A percentile compares a stretch with the other conserved stretches of the same genome.
These are phyloP conservation scores for Plasmodium vinckei DNA, from an alignment of 169 alveolate species.

Conservation along the genomic window DNA sequence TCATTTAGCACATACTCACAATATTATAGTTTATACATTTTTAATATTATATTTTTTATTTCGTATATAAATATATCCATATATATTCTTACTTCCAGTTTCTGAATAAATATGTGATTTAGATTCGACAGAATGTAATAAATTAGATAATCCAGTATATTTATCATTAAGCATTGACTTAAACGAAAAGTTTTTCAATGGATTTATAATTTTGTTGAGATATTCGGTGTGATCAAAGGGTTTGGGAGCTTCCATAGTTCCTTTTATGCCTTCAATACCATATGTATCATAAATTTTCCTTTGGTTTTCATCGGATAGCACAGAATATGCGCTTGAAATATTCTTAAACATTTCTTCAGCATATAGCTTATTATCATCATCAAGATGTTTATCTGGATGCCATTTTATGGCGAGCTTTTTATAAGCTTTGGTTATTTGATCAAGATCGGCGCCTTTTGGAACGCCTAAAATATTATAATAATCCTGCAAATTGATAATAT, in stretches of 20 bases:
- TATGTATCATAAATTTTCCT: slow-evolving; percentile 93
- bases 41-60: too few species aligned
- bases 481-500: slow-evolving; percentile 65
- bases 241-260: slow-evolving; percentile 73
- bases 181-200: slow-evolving; percentile 82
- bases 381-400: slow-evolving; percentile 89
- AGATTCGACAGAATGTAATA: slow-evolving; percentile 46
- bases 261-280: slow-evolving; percentile 96
- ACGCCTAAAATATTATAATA: slow-evolving; percentile 84
- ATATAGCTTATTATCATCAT: slow-evolving; percentile 12
- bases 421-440: slow-evolving; percentile 93
- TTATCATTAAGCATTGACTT: slow-evolving; percentile 35
- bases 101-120: too few species aligned
- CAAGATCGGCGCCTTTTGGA: slow-evolving; percentile 78
- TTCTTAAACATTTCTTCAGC: slow-evolving; percentile 92
- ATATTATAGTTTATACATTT: too few species aligned
- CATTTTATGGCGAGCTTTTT: slow-evolving; percentile 91
- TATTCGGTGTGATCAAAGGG: slow-evolving; percentile 77
- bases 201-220: slow-evolving; percentile 84
- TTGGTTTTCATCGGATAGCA: slow-evolving; percentile 94
- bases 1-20: too few species aligned
- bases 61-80: too few species aligned
- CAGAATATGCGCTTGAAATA: slow-evolving; percentile 94
- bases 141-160: slow-evolving; percentile 70
- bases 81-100: too few species aligned